phyloP scores from a whole-genome alignment of 2,329 filamentous ascomycete species.

The Aureobasidium sp. region DNA sequence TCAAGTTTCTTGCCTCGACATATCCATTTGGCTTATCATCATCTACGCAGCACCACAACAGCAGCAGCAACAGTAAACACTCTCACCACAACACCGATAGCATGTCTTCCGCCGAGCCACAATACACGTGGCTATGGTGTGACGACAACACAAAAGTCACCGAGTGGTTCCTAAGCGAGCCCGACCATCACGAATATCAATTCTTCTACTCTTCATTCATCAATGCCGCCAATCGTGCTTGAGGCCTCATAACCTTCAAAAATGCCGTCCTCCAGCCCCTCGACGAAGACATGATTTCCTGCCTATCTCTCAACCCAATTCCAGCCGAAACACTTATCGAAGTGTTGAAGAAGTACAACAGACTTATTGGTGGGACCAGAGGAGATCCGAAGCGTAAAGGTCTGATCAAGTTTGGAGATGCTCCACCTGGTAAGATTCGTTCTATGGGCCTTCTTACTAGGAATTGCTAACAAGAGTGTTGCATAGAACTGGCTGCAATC shows the following conservation, averaged over 20 bases:
- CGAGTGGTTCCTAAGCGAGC: neutral
- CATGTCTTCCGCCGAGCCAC: neutral
- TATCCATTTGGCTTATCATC: no score
- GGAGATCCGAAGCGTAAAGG: neutral
- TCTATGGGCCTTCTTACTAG: neutral
- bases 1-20: no score
- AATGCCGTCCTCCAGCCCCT: neutral
- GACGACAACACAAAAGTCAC: neutral
- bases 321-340: neutral
- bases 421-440: neutral
- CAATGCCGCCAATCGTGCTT: neutral
- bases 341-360: neutral
- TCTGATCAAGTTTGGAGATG: neutral
- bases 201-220: neutral
- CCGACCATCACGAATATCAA: neutral
- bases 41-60: no score
- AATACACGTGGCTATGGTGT: neutral
- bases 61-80: no score
- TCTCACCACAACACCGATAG: neutral
- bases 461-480: no score
- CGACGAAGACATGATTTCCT: neutral
- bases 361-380: neutral
- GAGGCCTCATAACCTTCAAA: neutral
- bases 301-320: neutral
- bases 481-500: neutral